These are phyloP conservation scores for Daldinia caldariorum DNA, from an alignment of 495 filamentous ascomycete species.

Conservation along the genomic window DNA sequence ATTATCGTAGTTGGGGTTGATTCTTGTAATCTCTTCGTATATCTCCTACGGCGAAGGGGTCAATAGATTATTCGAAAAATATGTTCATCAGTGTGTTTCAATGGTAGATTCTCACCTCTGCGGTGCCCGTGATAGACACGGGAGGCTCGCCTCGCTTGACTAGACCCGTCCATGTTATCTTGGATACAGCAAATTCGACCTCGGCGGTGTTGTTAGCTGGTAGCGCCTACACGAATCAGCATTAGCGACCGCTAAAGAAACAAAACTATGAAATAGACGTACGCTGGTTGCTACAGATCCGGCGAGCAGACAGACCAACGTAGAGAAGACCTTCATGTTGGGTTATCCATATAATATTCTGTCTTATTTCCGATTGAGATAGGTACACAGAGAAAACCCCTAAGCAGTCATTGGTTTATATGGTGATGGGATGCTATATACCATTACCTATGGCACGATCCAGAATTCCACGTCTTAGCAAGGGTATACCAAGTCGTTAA, in stretches of 20 bases:
- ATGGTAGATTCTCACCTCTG: constrained; percentile 12
- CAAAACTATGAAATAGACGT: background rate
- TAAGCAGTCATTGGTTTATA: background rate
- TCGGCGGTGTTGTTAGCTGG: constrained; percentile 10
- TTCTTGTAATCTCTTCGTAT: constrained; percentile 22
- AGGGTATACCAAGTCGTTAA: constrained; percentile 20
- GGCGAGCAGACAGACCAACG: constrained; percentile 14
- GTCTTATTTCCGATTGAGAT: background rate
- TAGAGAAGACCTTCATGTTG: constrained; percentile 29
- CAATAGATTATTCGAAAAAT: background rate
- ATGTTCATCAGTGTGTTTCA: background rate
- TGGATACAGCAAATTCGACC: background rate
- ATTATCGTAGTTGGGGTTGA: constrained; percentile 36
- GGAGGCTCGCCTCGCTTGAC: constrained; percentile 18
- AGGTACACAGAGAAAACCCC: background rate
- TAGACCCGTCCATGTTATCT: constrained; percentile 32
- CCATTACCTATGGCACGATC: background rate
- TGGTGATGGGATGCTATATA: constrained; percentile 29
- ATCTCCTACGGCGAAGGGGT: constrained; percentile 22
- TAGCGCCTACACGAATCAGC: constrained; percentile 8
- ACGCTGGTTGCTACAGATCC: constrained; percentile 13
- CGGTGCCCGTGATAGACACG: constrained; percentile 28
- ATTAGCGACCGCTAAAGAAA: constrained; percentile 3
- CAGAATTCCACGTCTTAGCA: constrained; percentile 8
- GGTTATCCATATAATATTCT: background rate